These are phyloP conservation scores for Colletotrichum truncatum DNA, from an alignment of 2,329 filamentous ascomycete species.

Conservation along the genomic window DNA sequence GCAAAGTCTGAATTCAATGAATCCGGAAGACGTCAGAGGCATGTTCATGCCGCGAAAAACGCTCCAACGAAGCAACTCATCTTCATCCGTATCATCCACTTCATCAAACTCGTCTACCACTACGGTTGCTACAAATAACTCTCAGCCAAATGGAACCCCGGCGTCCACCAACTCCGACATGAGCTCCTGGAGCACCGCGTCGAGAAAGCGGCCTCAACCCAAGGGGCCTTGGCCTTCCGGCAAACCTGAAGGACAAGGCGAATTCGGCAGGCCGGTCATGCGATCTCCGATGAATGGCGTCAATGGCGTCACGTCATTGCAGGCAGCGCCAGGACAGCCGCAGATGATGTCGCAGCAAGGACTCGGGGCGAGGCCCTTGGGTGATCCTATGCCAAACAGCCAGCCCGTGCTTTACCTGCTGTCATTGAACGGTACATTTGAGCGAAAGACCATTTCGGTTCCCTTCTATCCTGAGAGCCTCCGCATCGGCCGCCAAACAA, in stretches of 20 bases:
- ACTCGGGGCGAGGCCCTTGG: conserved; percentile 69
- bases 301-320: conserved; percentile 44
- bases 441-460: conserved; percentile 94
- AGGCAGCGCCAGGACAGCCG: conserved; percentile 47
- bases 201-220: conserved; percentile 61
- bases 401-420: conserved; percentile 85
- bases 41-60: conserved; percentile 92
- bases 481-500: conserved; percentile 94
- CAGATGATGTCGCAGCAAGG: conserved; percentile 52
- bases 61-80: conserved; percentile 88
- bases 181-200: conserved; percentile 58
- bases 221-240: conserved; percentile 60
- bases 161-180: conserved; percentile 56
- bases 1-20: conserved; percentile 71
- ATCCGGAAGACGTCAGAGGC: conserved; percentile 83
- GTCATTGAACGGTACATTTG: conserved; percentile 95
- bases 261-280: conserved; percentile 57
- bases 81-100: conserved; percentile 81
- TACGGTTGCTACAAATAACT: conserved; percentile 69
- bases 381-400: conserved; percentile 68
- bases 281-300: conserved; percentile 36
- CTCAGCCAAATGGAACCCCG: conserved; percentile 69
- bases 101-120: conserved; percentile 68
- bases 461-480: conserved; percentile 95
- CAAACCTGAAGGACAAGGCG: conserved; percentile 57